phyloP scores from a whole-genome alignment of 2,329 filamentous ascomycete genomes.

The Byssoonygena ceratinophila region DNA sequence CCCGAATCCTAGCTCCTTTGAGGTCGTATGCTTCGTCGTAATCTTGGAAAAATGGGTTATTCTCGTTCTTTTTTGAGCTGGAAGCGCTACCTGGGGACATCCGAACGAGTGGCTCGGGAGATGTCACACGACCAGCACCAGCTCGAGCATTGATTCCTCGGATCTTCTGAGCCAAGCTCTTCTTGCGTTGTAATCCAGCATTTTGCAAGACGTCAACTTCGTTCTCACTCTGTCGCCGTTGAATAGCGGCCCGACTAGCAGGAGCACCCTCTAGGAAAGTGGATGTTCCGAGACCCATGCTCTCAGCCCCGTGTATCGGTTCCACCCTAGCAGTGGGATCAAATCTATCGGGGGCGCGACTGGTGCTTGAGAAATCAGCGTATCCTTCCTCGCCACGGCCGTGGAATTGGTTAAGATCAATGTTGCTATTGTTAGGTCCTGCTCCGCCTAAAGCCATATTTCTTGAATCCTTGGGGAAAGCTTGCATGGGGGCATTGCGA shows the following conservation, averaged over 20 bases:
- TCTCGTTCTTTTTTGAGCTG: conserved; percentile 37
- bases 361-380: conserved; percentile 53
- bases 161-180: conserved; percentile 86
- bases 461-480: conserved; percentile 81
- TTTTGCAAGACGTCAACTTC: conserved; percentile 37
- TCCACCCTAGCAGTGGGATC: conserved; percentile 59
- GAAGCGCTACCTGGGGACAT: conserved; percentile 26
- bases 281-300: conserved; percentile 75
- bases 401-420: conserved; percentile 81
- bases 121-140: conserved; percentile 49
- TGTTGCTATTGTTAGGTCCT: conserved; percentile 68
- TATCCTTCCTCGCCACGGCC: conserved; percentile 79
- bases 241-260: conserved; percentile 67
- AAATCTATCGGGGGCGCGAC: conserved; percentile 37
- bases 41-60: conserved; percentile 76
- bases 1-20: conserved; percentile 50
- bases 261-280: conserved; percentile 94
- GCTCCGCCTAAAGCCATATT: conserved; percentile 87
- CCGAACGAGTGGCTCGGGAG: conserved; percentile 39
- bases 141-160: conserved; percentile 65
- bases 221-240: conserved; percentile 62
- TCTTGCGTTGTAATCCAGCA: conserved; percentile 69
- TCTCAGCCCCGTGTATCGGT: conserved; percentile 73
- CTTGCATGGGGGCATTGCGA: conserved; percentile 83
- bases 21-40: conserved; percentile 58